Percentiles rank a stretch among this genome's conserved stretches.
These are phyloP conservation scores for Setomelanomma holmii DNA, from an alignment of 2,329 filamentous ascomycete species.

Conservation along the genomic window DNA sequence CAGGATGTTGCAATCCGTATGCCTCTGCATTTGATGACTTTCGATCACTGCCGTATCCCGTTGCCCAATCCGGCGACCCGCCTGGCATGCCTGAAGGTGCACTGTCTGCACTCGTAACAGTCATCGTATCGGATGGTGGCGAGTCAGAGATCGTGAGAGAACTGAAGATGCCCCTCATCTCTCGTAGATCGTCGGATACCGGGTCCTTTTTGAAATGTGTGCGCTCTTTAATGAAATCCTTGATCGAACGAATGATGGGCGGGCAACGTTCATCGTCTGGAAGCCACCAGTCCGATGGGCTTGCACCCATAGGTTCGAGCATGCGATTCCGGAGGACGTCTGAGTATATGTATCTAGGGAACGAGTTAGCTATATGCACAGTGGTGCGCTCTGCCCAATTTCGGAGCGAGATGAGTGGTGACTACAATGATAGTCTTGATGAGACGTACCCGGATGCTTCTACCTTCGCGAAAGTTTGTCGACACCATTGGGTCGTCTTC, in stretches of 20 bases:
- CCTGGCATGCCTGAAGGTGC: slow-evolving; percentile 19
- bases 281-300: slow-evolving; percentile 86
- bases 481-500: slow-evolving; percentile 78
- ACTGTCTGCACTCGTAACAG: slow-evolving; percentile 35
- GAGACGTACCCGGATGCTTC: slow-evolving; percentile 77
- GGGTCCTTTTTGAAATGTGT: slow-evolving; percentile 60
- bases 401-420: not conserved
- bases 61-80: slow-evolving; percentile 33
- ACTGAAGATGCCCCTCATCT: slow-evolving; percentile 74
- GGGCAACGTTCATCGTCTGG: slow-evolving; percentile 80
- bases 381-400: too few species aligned
- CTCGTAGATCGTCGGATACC: slow-evolving; percentile 69
- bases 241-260: slow-evolving; percentile 75
- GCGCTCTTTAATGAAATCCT: slow-evolving; percentile 81
- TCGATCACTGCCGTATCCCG: slow-evolving; percentile 26
- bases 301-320: slow-evolving; percentile 75
- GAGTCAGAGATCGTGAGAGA: slow-evolving; percentile 48
- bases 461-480: slow-evolving; percentile 77
- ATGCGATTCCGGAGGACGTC: slow-evolving; percentile 75
- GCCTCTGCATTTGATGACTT: slow-evolving; percentile 25
- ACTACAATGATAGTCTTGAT: not conserved
- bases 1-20: slow-evolving; percentile 23
- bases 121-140: slow-evolving; percentile 37
- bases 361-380: slow-evolving; percentile 11
- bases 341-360: slow-evolving; percentile 80